Base-by-base conservation (phyloP, 441 rosid genomes). In the Arabidopsis lyrata region DNA sequence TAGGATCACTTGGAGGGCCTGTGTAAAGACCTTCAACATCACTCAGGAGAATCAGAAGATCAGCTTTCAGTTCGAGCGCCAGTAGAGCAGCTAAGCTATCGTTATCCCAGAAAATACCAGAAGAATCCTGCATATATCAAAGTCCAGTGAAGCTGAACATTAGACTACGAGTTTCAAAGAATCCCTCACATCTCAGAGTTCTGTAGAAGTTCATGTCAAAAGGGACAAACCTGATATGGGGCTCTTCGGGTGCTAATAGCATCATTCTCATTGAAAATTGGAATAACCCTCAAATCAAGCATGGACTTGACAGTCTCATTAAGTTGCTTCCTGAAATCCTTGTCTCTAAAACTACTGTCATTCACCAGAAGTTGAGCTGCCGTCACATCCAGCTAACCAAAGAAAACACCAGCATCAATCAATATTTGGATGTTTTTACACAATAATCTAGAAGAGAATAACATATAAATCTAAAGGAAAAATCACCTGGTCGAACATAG, bases 91-190 rank as follows among this genome's bases (percentile, higher is more conserved):
- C 97, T 78, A 96, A 89, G 82, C 99, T 96, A 80, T 96, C 99
- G 79, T 96, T 96, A 70, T 96, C 99, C 99, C 99, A 96, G 74
- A 96, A 96, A 70, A 96, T 96, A 53, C 99, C 99, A 71, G 97
- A 88, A 22, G 97, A 86, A 81, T 96, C 99, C 99, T 96, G 95
- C 80, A 82, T 70, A 49, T 44, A 53, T 72, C 12, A 20, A 20
- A 8, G n/a, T 16, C 47, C 56, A 68, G 57, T 22, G 68, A 78
- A 56, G 70, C 38, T 56, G 18, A 62, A 72, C 57, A 78, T 77
- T 32, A 77, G 58, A 58, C 57, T 7, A 39, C 0, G 2, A 67
- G 61, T 56, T 35, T 58, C 58, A 54, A 44, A 29, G 38, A 18
- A 56, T 24, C 18, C 63, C 12, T 20, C 18, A 63, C 48, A 63